Base-by-base conservation (phyloP, 306 rosid species). In the Luffa acutangula region DNA sequence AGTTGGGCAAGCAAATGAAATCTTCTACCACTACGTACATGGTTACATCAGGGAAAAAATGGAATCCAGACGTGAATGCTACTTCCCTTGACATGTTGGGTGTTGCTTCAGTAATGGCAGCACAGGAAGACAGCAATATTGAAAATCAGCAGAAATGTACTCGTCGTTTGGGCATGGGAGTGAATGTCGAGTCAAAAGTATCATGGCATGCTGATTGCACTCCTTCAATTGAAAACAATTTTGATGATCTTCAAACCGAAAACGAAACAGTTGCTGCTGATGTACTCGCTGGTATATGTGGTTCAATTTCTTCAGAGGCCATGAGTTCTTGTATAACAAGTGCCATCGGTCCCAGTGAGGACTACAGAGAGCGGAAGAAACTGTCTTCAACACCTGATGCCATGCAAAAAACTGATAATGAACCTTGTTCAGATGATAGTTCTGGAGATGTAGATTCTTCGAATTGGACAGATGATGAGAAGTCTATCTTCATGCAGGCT, bases 381-480 rank as follows among this genome's bases (percentile, higher is more conserved):
- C 83, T 80, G 54, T 83, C 88, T 49, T 76, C 82, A 75, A 70
- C 37, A 0, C 84, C 85, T 41, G 98, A 87, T 79, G 84, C 79
- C 65, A 60, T 87, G 21, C 89, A 85, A 64, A 78, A 69, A 82
- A 87, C 80, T 66, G 96, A 91, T 77, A 93, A 89, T 36, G 99
- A 86, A 45, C 87, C 94, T 79, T 93, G 96, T 83, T 96, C 99
- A 10, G 98, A 96, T 85, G 97, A 91, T 73, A 96, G 98, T 86
- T 90, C 94, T 76, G 99, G 86, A 37, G 97, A 96, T 82, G 90
- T 90, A 89, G 97, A 91, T 83, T 88, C 92, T 59, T 41, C 85
- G 58, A 90, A 88, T 37, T 96, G 99, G 99, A 90, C 97, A 36
- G 99, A 96, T 69, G 92, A 84, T 75, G 99, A 96, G 83, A 96